Evolutionary conservation across 768 basidiomycete genomes (phyloP), one percentile per base, ranked within the genome.

Genomic region (Psilocybe tampanensis): DNA sequence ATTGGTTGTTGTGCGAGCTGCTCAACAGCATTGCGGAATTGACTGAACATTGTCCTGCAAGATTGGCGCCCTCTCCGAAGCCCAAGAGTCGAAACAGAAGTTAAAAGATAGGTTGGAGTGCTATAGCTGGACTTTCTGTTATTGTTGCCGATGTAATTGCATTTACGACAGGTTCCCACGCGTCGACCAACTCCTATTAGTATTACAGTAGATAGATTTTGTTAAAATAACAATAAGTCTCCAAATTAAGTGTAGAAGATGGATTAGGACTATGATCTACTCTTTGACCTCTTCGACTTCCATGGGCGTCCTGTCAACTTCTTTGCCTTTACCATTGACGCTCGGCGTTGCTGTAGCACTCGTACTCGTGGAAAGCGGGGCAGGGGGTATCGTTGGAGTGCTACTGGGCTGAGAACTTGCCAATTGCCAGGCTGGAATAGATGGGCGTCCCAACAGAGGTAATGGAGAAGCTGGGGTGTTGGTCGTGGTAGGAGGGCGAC

Each of bases 371-470:
- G 47, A 32, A 18, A 29, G 4, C 3, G 41, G 26, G 24, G 44
- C 22, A 6, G 47, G n/a, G 17, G 47, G 11, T 48, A 19, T 48
- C 29, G 44, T 43, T n/a, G 34, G 8, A 1, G 58, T 34, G 34
- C 48, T 43, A 34, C 48, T 60, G 44, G 66, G 66, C 17, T 73
- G 62, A 1, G 60, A 56, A 44, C 76, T 75, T 17, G 86, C 83
- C 48, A 97, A 77, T 68, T 98, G 95, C 95, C 95, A 98, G 7
- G 92, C 81, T 2, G 95, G 95, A 66, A 98, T 94, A 18, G 86
- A 79, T 7, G 90, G 90, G 60, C 84, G 80, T 0, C 83, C 83
- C 3, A 84, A 65, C 21, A 81, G 67, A 2, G 79, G 77, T 13
- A 85, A 70, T n/a, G 86, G 80, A 0, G 83, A 76, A 2, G 82